Base-by-base conservation (phyloP, 148 eudicot genomes). In the Chenopodium berlandieri region DNA sequence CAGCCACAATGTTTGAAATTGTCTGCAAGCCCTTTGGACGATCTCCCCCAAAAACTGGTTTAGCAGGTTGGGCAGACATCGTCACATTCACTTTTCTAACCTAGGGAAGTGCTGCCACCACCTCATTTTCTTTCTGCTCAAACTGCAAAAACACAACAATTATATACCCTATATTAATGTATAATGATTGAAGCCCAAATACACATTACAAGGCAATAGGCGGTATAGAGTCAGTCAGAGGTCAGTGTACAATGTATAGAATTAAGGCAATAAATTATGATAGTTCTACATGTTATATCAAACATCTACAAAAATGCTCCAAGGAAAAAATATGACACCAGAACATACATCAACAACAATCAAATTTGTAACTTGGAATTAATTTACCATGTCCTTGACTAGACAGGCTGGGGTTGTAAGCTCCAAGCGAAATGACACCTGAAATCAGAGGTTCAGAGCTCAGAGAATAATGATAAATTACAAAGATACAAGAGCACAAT, bases 41-140 rank as follows among this genome's bases (percentile, higher is more conserved):
- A 75, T 89, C 85, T 16, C 84, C 94, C 1, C 91, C 81, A 82
- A 71, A 92, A 62, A 97, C 66, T 76, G 98, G 99, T 81, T 87
- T 90, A 48, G 99, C 99, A 73, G 95, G 98, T 83, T 94, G 99
- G 14, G 98, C 99, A 25, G 99, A 97, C 98, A 97, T 97, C 62
- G 95, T 97, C 82, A 97, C 97, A 63, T 84, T 81, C 81, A 96
- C 98, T 54, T 83, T 91, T 84, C 85, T 91, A 56, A 97, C 99
- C 99, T 98, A 97, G 31, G 97, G 91, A 86, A 97, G 94, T 71
- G 68, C 86, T 75, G 84, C 86, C 67, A 97, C 98, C 85, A 94
- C 99, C 85, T 94, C 99, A 82, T 94, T 91, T 52, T 98, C 94
- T 83, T 84, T 86, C 91, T 90, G 90, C 88, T 97, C 99, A 86